Percentiles rank a stretch among this genome's conserved stretches.
Evolutionary conservation across 2,329 filamentous ascomycete species (phyloP).

Genomic region (Exophiala mesophila): DNA sequence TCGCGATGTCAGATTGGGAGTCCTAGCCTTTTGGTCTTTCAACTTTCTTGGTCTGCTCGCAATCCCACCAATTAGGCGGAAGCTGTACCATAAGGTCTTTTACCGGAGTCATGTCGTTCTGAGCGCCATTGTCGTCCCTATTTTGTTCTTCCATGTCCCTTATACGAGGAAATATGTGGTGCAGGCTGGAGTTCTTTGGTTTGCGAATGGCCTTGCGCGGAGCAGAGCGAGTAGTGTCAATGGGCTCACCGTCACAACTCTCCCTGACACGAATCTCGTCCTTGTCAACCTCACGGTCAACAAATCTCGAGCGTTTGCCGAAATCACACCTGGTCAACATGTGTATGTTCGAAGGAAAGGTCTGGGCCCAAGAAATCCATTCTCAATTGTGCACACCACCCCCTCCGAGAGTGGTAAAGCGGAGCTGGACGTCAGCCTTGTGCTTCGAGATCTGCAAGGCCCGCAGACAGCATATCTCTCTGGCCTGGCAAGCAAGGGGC

Average conservation of each 20-base stretch:
- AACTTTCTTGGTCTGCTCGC: slow-evolving; percentile 46
- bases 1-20: slow-evolving; percentile 54
- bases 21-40: slow-evolving; percentile 45
- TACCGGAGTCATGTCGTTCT: slow-evolving; percentile 53
- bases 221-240: slow-evolving; percentile 17
- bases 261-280: slow-evolving; percentile 41
- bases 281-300: slow-evolving; percentile 34
- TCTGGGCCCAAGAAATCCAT: slow-evolving; percentile 22
- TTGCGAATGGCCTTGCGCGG: slow-evolving; percentile 33
- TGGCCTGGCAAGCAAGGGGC: background rate
- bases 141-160: slow-evolving; percentile 52
- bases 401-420: background rate
- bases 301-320: slow-evolving; percentile 3
- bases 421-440: slow-evolving; percentile 44
- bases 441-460: slow-evolving; percentile 50
- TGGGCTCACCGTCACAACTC: slow-evolving; percentile 32
- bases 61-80: slow-evolving; percentile 42
- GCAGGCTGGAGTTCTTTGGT: slow-evolving; percentile 45
- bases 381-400: slow-evolving; percentile 23
- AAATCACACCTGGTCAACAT: slow-evolving; percentile 50
- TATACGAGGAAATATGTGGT: slow-evolving; percentile 52
- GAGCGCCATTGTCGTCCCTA: slow-evolving; percentile 44
- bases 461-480: slow-evolving; percentile 14
- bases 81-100: slow-evolving; percentile 48
- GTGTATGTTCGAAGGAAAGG: slow-evolving; percentile 38